A percentile compares a stretch with the other conserved stretches of the same genome.
Conservation (phyloP, 805 yeast genomes). For the Saccharomycopsis capsularis region DNA sequence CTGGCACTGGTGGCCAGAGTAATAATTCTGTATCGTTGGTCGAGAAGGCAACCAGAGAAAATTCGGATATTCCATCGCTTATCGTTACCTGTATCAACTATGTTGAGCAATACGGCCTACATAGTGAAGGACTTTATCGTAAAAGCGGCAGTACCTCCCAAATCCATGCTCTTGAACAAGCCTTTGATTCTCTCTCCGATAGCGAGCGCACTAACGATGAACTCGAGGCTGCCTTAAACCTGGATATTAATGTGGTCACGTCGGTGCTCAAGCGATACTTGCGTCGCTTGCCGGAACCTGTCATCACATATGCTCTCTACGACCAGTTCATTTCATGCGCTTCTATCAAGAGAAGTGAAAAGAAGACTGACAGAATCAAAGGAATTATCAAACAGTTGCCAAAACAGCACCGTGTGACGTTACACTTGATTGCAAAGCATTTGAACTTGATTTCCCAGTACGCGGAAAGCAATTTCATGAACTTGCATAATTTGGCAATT, state of each 20-base stretch:
- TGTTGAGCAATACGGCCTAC: conserved; percentile 72
- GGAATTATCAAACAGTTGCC: conserved; percentile 52
- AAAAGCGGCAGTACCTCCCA: conserved; percentile 79
- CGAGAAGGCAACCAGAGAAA: conserved; percentile 56
- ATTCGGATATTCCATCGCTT: conserved; percentile 58
- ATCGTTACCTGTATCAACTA: conserved; percentile 65
- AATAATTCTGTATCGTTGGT: conserved; percentile 41
- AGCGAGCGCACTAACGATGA: conserved; percentile 28
- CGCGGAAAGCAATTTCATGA: conserved; percentile 68
- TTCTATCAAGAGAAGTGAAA: conserved; percentile 25
- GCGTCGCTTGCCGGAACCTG: conserved; percentile 77
- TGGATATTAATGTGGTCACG: conserved; percentile 80
- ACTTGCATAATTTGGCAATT: conserved; percentile 70
- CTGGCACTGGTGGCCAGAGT: neutral
- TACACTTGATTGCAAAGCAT: conserved; percentile 57
- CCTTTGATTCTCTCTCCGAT: conserved; percentile 27
- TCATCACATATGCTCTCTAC: conserved; percentile 65
- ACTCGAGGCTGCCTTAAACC: conserved; percentile 32
- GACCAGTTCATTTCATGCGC: conserved; percentile 56
- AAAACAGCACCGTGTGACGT: conserved; percentile 52
- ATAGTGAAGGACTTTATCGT: conserved; percentile 82
- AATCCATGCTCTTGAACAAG: conserved; percentile 34
- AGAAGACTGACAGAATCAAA: conserved; percentile 38
- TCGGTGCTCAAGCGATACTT: conserved; percentile 82
- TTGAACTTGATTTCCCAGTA: conserved; percentile 50